phyloP scores from a whole-genome alignment of 805 yeast genomes.

The Candida michaelii region DNA sequence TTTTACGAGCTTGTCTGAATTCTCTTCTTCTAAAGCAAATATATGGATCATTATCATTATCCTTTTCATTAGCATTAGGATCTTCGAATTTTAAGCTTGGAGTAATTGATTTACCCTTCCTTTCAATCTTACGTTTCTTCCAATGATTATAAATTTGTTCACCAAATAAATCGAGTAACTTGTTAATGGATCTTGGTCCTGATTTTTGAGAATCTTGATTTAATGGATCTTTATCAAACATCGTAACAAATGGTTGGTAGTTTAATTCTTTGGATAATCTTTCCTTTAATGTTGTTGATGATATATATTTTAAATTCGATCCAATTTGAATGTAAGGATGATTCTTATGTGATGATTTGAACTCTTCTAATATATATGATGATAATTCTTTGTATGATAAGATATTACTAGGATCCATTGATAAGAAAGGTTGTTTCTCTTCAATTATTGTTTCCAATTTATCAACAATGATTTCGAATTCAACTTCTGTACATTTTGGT shows the following conservation, averaged over 20 bases:
- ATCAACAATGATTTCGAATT: conserved; percentile 77
- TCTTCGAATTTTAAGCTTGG: conserved; percentile 84
- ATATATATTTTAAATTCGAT: conserved; percentile 36
- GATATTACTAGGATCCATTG: conserved; percentile 81
- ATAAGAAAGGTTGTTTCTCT: conserved; percentile 83
- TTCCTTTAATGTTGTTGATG: conserved; percentile 58
- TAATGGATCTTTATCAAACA: conserved; percentile 49
- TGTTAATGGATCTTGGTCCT: conserved; percentile 42
- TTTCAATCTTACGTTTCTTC: conserved; percentile 67
- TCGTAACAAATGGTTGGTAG: conserved; percentile 56
- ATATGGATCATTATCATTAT: conserved; percentile 87
- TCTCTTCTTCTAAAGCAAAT: conserved; percentile 95
- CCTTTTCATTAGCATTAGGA: conserved; percentile 71
- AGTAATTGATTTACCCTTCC: conserved; percentile 67
- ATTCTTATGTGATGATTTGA: conserved; percentile 25
- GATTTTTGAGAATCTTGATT: conserved; percentile 15
- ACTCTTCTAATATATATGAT: conserved; percentile 42
- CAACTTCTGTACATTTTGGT: conserved; percentile 66
- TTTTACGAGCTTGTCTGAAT: conserved; percentile 91
- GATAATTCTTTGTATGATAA: conserved; percentile 68
- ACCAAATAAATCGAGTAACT: conserved; percentile 62
- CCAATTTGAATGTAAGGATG: conserved; percentile 30
- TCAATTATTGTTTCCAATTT: conserved; percentile 70
- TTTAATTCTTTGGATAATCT: conserved; percentile 56
- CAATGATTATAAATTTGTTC: conserved; percentile 73